Base-by-base conservation (phyloP, 768 basidiomycete genomes). In the Termitomyces sp. region DNA sequence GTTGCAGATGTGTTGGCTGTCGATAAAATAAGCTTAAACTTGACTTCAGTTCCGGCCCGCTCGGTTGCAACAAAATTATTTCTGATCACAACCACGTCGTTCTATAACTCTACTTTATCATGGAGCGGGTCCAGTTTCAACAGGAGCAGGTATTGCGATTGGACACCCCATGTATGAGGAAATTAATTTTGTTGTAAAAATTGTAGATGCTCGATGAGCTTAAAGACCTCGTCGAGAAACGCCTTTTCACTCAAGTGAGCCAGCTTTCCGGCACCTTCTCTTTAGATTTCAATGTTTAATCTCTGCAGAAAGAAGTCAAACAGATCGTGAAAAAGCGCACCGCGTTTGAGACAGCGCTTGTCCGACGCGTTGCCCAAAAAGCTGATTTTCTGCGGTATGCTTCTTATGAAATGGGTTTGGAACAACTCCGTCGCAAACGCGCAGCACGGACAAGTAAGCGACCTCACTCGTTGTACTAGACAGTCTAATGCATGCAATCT, bases 71-170 rank as follows among this genome's bases (percentile, higher is more conserved):
- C 55, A 61, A 63, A 56, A 41, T 61, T 56, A 34, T 56, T 34
- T 46, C 48, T 27, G 50, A 47, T 59, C 58, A 41, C 12, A 37
- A 52, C 24, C 37, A 53, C 50, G 1, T n/a, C 39, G 15, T 20
- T 24, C 49, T 57, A 54, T 60, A 50, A 48, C 31, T 41, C 42
- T 56, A 48, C 27, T 58, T 55, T 64, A 73, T 24, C 60, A 95
- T 98, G 95, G 95, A 98, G 81, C 83, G 92, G 63, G 94, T 96
- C 0, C 90, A 96, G 59, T 95, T 89, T 66, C 87, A 95, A 73
- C 91, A 95, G 72, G 94, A 96, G 86, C 88, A 91, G 86, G 87
- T 82, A 49, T 56, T 39, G 15, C 16, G 7, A 41, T 55, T 6
- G 8, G 11, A 12, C 46, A 11, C 6, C 36, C 37, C 47, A 18